Conservation (phyloP, 352 stramenopile genomes). For the Phytopythium boreale region DNA sequence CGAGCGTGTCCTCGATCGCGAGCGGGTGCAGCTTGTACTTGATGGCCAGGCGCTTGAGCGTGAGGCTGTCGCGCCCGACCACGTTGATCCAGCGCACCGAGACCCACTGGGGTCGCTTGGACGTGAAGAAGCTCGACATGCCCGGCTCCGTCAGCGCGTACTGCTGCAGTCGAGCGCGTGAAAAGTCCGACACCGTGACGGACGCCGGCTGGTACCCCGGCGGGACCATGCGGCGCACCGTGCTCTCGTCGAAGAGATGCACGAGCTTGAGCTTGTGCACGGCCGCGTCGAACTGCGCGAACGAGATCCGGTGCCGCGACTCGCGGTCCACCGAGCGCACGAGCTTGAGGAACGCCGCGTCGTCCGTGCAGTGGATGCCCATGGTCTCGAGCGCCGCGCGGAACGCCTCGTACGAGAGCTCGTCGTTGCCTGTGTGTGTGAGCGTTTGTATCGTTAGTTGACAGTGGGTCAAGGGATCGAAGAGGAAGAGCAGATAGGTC, state of each 20-base stretch:
- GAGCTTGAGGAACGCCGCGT: slow-evolving; percentile 68
- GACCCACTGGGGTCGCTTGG: slow-evolving; percentile 70
- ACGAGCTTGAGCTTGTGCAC: slow-evolving; percentile 87
- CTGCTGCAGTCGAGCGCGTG: slow-evolving; percentile 62
- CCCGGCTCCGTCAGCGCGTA: slow-evolving; percentile 50
- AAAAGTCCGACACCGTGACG: slow-evolving; percentile 81
- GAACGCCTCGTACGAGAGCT: slow-evolving; percentile 57
- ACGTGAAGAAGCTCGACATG: slow-evolving; percentile 72
- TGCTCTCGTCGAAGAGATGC: slow-evolving; percentile 79
- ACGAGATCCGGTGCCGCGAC: slow-evolving; percentile 39
- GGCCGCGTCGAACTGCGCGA: slow-evolving; percentile 73
- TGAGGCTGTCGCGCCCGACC: slow-evolving; percentile 71
- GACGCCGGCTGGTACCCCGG: slow-evolving; percentile 44
- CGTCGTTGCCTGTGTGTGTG: slow-evolving; percentile 24
- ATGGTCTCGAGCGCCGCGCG: slow-evolving; percentile 55
- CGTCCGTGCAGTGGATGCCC: slow-evolving; percentile 68
- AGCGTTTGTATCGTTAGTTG: background rate
- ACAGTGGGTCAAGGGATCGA: background rate
- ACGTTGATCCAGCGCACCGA: slow-evolving; percentile 88
- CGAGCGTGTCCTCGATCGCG: slow-evolving; percentile 83
- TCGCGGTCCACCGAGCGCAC: slow-evolving; percentile 65
- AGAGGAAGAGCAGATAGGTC: background rate
- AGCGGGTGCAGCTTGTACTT: slow-evolving; percentile 86
- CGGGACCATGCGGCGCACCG: slow-evolving; percentile 53
- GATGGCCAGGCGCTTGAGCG: slow-evolving; percentile 84